Percentiles rank a stretch among this genome's conserved stretches.
Conservation (phyloP, 768 basidiomycete genomes). For the Suillus subluteus region DNA sequence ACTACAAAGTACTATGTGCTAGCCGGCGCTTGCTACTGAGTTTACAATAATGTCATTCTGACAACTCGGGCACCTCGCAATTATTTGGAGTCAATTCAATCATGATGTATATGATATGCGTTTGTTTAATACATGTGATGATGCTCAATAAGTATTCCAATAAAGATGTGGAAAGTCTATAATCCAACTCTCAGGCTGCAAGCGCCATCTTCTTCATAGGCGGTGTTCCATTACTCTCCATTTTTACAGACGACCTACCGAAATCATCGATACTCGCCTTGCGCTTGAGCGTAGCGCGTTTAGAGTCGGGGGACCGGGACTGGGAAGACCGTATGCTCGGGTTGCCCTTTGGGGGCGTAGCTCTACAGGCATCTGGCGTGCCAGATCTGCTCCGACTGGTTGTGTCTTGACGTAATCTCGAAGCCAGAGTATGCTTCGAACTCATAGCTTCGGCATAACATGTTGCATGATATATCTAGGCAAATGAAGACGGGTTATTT, state of each 20-base stretch:
- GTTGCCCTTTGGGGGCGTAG: conserved; percentile 41
- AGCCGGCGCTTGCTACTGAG: neutral
- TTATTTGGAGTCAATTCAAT: neutral
- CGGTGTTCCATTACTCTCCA: conserved; percentile 53
- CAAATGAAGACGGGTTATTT: conserved; percentile 12
- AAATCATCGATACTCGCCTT: conserved; percentile 64
- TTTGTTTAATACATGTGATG: conserved; percentile 17
- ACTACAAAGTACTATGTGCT: neutral
- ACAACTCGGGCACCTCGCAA: neutral
- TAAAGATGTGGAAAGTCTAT: conserved; percentile 27
- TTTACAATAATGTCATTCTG: neutral
- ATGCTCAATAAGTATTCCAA: conserved; percentile 35
- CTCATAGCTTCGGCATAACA: conserved; percentile 83
- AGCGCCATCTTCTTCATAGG: conserved; percentile 71
- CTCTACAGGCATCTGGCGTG: conserved; percentile 64
- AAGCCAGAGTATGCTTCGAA: conserved; percentile 67
- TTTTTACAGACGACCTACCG: conserved; percentile 34
- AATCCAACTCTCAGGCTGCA: conserved; percentile 29
- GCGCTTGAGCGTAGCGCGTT: conserved; percentile 68
- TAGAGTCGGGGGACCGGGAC: conserved; percentile 57
- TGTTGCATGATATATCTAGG: conserved; percentile 90
- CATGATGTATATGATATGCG: conserved; percentile 10
- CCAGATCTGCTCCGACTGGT: conserved; percentile 68
- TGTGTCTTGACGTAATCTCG: conserved; percentile 66
- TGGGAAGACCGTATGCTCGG: conserved; percentile 39